Evolutionary conservation across 176 grass and related monocot species (phyloP), one percentile per base, ranked within the genome.

Genomic region (Carex littledalei): DNA sequence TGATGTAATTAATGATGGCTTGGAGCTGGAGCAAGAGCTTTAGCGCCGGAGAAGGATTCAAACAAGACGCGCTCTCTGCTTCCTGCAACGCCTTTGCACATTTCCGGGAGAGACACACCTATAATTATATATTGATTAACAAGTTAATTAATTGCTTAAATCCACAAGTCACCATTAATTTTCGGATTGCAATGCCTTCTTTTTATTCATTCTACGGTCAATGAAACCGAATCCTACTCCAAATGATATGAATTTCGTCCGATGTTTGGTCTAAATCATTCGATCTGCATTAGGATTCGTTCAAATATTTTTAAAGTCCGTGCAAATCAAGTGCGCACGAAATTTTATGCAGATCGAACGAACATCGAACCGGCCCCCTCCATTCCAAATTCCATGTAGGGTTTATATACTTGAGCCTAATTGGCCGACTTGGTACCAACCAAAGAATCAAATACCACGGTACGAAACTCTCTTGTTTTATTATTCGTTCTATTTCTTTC

Each of bases 41-140:
- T 2, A 53, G 2, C 26, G 10, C 79, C 79, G 0, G 58, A 73
- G 8, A 22, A 34, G 20, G 59, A 82, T 45, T 82, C 32, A 59
- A 82, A 82, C 79, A 64, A 45, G 34, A 82, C 47, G 34, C 79
- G 58, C 12, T 64, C 32, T 82, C 79, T 82, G 60, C 79, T 82
- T 49, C 5, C 10, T 63, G 16, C 4, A 63, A n/a, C 13, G 17
- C 18, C 5, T 65, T 82, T 82, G 59, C 79, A 82, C 53, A 82
- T 82, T 65, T 65, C 58, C 18, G 18, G 14, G 18, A 82, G 35
- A 14, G 37, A 63, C 0, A 63, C 79, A 22, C 59, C 79, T 82
- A 43, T n/a, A n/a, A n/a, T 63, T 7, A 60, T 61, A 80, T 37
- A 34, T 60, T 18, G 11, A 29, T 74, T 82, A 82, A 82, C 34